These are phyloP conservation scores for Termitomyces heimii DNA, from an alignment of 768 basidiomycete species.

Conservation along the genomic window DNA sequence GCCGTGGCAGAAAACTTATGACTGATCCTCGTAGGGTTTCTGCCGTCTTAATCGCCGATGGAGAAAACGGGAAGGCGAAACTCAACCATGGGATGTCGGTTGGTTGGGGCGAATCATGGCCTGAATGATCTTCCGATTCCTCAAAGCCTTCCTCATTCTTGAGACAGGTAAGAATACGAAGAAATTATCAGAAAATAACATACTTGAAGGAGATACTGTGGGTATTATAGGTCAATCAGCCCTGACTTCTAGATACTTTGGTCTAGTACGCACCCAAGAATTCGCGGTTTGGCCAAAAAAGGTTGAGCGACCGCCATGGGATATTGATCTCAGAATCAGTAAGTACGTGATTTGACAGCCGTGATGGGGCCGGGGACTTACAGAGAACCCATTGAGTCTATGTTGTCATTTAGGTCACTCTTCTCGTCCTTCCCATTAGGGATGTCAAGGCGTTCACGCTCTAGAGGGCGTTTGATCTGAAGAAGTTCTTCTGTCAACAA, in stretches of 20 bases:
- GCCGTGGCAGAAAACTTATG: slow-evolving; percentile 39
- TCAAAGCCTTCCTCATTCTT: slow-evolving; percentile 58
- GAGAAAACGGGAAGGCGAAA: slow-evolving; percentile 53
- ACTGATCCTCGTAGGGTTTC: slow-evolving; percentile 39
- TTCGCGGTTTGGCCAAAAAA: slow-evolving; percentile 66
- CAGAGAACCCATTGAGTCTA: slow-evolving; percentile 63
- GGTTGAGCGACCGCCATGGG: slow-evolving; percentile 53
- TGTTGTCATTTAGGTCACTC: slow-evolving; percentile 45
- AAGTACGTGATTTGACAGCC: slow-evolving; percentile 11
- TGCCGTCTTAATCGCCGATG: slow-evolving; percentile 34
- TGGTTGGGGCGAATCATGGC: slow-evolving; percentile 36
- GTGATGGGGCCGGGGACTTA: slow-evolving; percentile 23
- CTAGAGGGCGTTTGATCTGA: slow-evolving; percentile 62
- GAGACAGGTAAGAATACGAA: background rate
- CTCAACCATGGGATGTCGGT: slow-evolving; percentile 54
- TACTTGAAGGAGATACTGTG: slow-evolving; percentile 63
- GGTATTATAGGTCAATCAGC: background rate
- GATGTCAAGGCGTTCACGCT: slow-evolving; percentile 45
- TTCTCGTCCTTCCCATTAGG: slow-evolving; percentile 32
- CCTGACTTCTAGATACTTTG: slow-evolving; percentile 3
- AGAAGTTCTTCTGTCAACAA: slow-evolving; percentile 56
- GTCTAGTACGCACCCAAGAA: slow-evolving; percentile 45
- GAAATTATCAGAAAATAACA: slow-evolving; percentile 10
- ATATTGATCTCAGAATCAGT: slow-evolving; percentile 43
- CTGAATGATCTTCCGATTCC: slow-evolving; percentile 37